Base-by-base conservation (phyloP, 169 alveolate genomes). In the Eimeria zaria region DNA sequence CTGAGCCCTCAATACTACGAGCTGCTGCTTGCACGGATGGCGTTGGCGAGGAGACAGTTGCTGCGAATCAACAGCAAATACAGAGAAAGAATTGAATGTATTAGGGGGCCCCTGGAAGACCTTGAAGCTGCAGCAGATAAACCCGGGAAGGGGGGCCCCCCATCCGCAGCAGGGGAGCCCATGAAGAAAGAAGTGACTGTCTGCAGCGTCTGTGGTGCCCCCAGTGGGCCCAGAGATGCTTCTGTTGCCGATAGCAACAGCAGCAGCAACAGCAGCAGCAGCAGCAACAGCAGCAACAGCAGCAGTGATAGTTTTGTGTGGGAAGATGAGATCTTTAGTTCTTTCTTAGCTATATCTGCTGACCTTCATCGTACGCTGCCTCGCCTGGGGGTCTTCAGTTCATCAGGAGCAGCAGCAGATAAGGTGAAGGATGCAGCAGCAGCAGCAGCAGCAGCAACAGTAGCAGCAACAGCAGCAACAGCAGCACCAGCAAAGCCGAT, bases 1-100 rank as follows among this genome's bases (percentile, higher is more conserved):
- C 41, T 94, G 87, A 84, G 88, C 27, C 96, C 96, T 6, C 80
- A 64, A 48, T 81, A 74, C 74, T 94, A 94, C 90, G 94, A 83
- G 80, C 6, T 94, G 89, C 89, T 78, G 69, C 67, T 44, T 64
- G 89, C 89, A 4, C 64, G 89, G 27, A 78, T 78, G 89, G 27
- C 14, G 41, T 5, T n/a, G 44, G 89, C 89, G 46, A 6, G 89
- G 39, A 14, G 64, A 27, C 89, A 78, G 48, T 41, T 78, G 64
- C 89, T 78, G 89, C 67, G 39, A 44, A 48, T 14, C 2, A 78
- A 48, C 18, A 41, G 18, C 3, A 55, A 83, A 30, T 53, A 48
- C 62, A 83, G 91, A 3, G 91, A 55, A 33, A 30, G 91, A n/a
- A 48, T 48, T 3, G 91, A 83, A 53, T 14, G 60, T 27, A n/a